Base-by-base conservation (phyloP, 108 stramenopile species). In the Skeletonema marinoi region DNA sequence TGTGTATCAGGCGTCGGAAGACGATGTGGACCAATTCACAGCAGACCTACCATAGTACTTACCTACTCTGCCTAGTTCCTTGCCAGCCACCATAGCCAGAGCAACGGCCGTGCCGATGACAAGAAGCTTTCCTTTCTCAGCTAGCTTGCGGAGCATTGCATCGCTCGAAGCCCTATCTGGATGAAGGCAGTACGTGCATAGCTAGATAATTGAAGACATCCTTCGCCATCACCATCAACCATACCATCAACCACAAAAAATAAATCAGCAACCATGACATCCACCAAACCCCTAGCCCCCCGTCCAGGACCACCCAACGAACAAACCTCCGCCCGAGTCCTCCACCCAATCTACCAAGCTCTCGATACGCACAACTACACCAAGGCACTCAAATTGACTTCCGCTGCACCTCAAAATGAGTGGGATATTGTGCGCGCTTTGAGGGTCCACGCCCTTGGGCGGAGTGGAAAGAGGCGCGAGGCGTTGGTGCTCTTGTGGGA, bases 321-420 rank as follows among this genome's bases (percentile, higher is more conserved):
- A 4, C 50, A 51, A 6, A 7, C 50, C 17, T 51, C 50, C 6
- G 50, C 50, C n/a, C 50, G 50, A 19, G 50, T 51, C 12, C 50
- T 51, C n/a, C 87, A 88, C 59, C 90, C 88, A 7, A 84, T 93
- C 50, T 91, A 93, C 68, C 79, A 75, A 25, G 89, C 91, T 8
- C 60, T 94, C 51, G 93, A 94, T 33, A 51, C 59, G 10, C 71
- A 83, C 41, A 88, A 92, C 61, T 94, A 86, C 78, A 73, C 68
- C 74, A 84, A 83, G 66, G 93, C 87, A 11, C 75, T 92, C 56
- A 90, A 91, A 66, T 68, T 94, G 33, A 88, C 88, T 8, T 66
- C 80, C 10, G 74, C 87, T 12, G 51, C 83, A 9, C 88, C 87
- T 5, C 68, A 76, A 19, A 48, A 50, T 60, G 58, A 85, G 29